Evolutionary conservation across 2,329 filamentous ascomycete genomes (phyloP).

Genomic region (Cercospora sojina): DNA sequence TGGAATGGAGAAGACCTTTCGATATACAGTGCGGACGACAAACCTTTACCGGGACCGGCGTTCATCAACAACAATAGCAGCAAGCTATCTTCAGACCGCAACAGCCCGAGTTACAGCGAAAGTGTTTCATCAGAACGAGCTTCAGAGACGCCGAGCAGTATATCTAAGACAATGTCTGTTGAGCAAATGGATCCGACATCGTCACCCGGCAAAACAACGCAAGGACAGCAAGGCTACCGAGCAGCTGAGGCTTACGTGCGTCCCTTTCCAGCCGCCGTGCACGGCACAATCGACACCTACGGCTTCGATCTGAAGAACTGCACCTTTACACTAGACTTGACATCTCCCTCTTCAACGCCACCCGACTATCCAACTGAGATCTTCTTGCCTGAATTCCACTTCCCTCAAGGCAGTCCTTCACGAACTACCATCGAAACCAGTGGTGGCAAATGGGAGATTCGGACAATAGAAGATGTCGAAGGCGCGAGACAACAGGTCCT

Average conservation of each 20-base stretch:
- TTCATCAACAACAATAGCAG: conserved; percentile 49
- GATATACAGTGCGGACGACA: conserved; percentile 83
- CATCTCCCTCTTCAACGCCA: conserved; percentile 58
- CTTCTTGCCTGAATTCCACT: conserved; percentile 89
- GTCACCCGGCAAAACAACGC: conserved; percentile 7
- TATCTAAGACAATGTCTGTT: conserved; percentile 70
- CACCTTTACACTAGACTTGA: conserved; percentile 70
- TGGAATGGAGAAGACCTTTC: conserved; percentile 99
- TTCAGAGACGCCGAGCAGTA: conserved; percentile 69
- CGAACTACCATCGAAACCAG: conserved; percentile 68
- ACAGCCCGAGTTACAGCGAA: conserved; percentile 56
- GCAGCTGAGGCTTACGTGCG: conserved; percentile 92
- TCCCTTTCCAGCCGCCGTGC: conserved; percentile 73
- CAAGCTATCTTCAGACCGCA: conserved; percentile 50
- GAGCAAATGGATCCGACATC: conserved; percentile 42
- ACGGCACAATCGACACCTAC: conserved; percentile 68
- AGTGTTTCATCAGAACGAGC: conserved; percentile 52
- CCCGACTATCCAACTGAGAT: conserved; percentile 74
- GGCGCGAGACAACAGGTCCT: conserved; percentile 68
- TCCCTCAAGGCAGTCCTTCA: conserved; percentile 63
- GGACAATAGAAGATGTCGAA: conserved; percentile 64
- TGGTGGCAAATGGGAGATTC: conserved; percentile 87
- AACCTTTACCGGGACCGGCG: conserved; percentile 51
- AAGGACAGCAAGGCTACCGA: conserved; percentile 61
- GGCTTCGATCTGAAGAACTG: conserved; percentile 81